Evolutionary conservation across 768 basidiomycete genomes (phyloP), one percentile per base, ranked within the genome.

Genomic region (Lactifluus piperatus): DNA sequence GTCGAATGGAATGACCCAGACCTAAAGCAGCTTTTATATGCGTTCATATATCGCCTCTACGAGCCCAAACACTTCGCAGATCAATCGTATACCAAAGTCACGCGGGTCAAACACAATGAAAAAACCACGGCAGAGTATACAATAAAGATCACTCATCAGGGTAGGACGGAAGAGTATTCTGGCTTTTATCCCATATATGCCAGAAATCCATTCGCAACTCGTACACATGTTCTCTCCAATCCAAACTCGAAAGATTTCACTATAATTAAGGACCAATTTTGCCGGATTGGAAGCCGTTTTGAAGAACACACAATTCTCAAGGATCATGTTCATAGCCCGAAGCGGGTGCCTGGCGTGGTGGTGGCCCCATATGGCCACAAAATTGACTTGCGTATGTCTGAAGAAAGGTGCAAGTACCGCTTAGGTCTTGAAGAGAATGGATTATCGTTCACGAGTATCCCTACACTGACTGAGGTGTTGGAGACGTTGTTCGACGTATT

Each of bases 331-430:
- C n/a, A n/a, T n/a, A n/a, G n/a, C n/a, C n/a, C n/a, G n/a, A n/a
- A n/a, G 54, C 10, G 4, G 5, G 54, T 55, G 45, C 45, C 54
- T 47, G 54, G 54, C 18, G 36, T 55, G 45, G 54, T 55, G 14
- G 18, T n/a, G n/a, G 45, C 45, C 11, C 26, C 29, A 3, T n/a
- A 13, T 41, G 39, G 39, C 5, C 18, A 18, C 18, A 5, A 5
- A 5, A n/a, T 41, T 41, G 0, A 4, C 5, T 5, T 18, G 18
- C 39, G 18, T 41, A 16, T 3, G 39, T 14, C 36, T 16, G 1
- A 10, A 14, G n/a, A 18, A 41, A 41, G 39, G 18, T 1, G 6
- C 11, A 41, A 41, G 39, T 18, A n/a, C 39, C 39, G 39, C 39
- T 41, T 41, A 8, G 16, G 39, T 4, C 39, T 41, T 41, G 6